These are phyloP conservation scores for Penicillium sclerotiorum DNA, from an alignment of 2,329 filamentous ascomycete genomes.

Conservation along the genomic window DNA sequence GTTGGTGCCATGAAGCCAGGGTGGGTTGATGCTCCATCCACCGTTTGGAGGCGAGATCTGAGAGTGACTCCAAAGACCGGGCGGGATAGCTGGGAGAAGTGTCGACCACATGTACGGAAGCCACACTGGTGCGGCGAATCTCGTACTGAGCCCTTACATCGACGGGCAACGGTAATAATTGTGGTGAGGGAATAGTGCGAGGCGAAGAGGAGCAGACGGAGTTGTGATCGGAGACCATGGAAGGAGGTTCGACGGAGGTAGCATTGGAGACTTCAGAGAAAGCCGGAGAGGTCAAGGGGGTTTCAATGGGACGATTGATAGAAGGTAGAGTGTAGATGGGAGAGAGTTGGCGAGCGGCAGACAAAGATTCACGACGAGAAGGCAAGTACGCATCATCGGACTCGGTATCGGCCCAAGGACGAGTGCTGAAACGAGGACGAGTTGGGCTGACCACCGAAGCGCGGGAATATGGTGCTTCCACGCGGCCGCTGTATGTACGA, in stretches of 20 bases:
- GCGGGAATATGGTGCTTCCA: slow-evolving; percentile 43
- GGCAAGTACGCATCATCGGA: slow-evolving; percentile 15
- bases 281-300: slow-evolving; percentile 65
- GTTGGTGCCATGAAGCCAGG: slow-evolving; percentile 30
- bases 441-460: slow-evolving; percentile 34
- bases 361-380: slow-evolving; percentile 29
- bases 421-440: slow-evolving; percentile 32
- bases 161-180: slow-evolving; percentile 43
- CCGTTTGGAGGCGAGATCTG: slow-evolving; percentile 29
- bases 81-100: slow-evolving; percentile 27
- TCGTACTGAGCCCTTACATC: slow-evolving; percentile 48
- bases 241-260: slow-evolving; percentile 64
- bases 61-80: slow-evolving; percentile 26
- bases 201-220: slow-evolving; percentile 66
- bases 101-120: slow-evolving; percentile 27
- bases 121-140: slow-evolving; percentile 34
- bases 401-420: slow-evolving; percentile 25
- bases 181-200: slow-evolving; percentile 45
- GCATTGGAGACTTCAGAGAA: slow-evolving; percentile 64
- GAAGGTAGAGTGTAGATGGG: slow-evolving; percentile 43
- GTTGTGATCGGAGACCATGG: slow-evolving; percentile 69
- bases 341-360: slow-evolving; percentile 34
- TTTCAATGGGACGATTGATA: slow-evolving; percentile 50
- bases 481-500: slow-evolving; percentile 39
- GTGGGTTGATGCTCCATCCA: slow-evolving; percentile 34